A percentile compares a stretch with the other conserved stretches of the same genome.
Conservation (phyloP, 1,139 yeast species). For the Saccharomyces hybrid region DNA sequence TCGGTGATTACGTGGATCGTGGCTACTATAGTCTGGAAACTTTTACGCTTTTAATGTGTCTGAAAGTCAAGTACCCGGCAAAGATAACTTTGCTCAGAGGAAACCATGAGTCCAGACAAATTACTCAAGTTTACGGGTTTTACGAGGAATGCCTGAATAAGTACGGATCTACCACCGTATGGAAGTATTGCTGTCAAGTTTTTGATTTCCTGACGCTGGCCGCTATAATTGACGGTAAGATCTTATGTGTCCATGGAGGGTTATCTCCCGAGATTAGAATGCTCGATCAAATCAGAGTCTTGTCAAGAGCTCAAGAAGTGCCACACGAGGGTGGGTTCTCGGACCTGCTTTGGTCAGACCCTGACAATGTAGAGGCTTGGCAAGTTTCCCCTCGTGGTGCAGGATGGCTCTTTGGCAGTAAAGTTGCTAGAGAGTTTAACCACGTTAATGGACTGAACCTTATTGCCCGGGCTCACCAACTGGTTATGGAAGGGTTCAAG, state of each 20-base stretch:
- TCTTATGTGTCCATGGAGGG: constrained; percentile 94
- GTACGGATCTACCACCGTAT: constrained; percentile 92
- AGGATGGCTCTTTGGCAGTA: constrained; percentile 89
- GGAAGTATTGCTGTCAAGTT: constrained; percentile 97
- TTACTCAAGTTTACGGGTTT: constrained; percentile 92
- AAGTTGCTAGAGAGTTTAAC: constrained; percentile 88
- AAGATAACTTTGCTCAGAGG: constrained; percentile 87
- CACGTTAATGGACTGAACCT: constrained; percentile 81
- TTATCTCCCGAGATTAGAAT: constrained; percentile 95
- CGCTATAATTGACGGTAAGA: constrained; percentile 89
- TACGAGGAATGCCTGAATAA: constrained; percentile 87
- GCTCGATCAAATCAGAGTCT: constrained; percentile 90
- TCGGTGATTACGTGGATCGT: constrained; percentile 96
- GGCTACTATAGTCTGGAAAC: constrained; percentile 94
- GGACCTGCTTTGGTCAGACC: constrained; percentile 96
- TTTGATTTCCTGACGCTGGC: constrained; percentile 89
- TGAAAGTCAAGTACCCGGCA: constrained; percentile 81
- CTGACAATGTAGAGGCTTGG: constrained; percentile 97
- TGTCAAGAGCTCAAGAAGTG: constrained; percentile 96
- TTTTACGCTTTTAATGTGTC: constrained; percentile 81
- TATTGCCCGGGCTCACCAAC: constrained; percentile 95
- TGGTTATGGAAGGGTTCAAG: constrained; percentile 97
- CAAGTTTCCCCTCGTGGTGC: constrained; percentile 99
- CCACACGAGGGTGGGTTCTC: constrained; percentile 99
- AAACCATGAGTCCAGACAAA: constrained; percentile 90